Conservation (phyloP, 2,329 filamentous ascomycete species). For the Tolypocladium ovalisporum region DNA sequence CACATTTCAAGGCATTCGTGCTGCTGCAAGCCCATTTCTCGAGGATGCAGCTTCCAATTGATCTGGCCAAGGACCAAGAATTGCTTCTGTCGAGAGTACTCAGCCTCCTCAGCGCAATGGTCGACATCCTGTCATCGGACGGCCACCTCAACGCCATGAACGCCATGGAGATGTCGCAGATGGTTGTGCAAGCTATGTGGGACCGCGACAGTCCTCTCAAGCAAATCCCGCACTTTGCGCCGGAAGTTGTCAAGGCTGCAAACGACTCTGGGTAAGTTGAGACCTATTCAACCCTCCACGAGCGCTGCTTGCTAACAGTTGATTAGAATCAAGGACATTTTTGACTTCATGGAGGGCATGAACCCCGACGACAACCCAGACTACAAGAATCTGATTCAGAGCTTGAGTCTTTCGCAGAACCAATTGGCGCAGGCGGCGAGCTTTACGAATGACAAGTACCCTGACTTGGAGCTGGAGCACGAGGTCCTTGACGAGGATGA, state of each 20-base stretch:
- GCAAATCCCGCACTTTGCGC: constrained; percentile 91
- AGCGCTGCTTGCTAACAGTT: constrained; percentile 17
- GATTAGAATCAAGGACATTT: constrained; percentile 75
- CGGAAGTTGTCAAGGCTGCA: constrained; percentile 71
- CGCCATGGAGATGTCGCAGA: constrained; percentile 98
- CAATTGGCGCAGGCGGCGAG: constrained; percentile 83
- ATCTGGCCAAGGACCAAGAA: constrained; percentile 93
- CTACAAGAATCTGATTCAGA: constrained; percentile 66
- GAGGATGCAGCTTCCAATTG: constrained; percentile 89
- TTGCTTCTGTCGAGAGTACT: constrained; percentile 74
- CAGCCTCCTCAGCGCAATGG: constrained; percentile 79
- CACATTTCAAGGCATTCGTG: constrained; percentile 98
- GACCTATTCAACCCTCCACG: not conserved
- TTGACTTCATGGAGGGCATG: constrained; percentile 99
- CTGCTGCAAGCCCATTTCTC: constrained; percentile 95
- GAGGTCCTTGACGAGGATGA: constrained; percentile 71
- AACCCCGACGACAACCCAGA: constrained; percentile 85
- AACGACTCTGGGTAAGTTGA: constrained; percentile 59
- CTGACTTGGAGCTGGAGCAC: constrained; percentile 86
- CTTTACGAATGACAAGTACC: constrained; percentile 95
- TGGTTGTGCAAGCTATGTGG: constrained; percentile 99
- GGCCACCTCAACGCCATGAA: constrained; percentile 95
- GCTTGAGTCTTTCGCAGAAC: constrained; percentile 65
- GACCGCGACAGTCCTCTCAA: constrained; percentile 93
- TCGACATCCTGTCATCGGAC: constrained; percentile 91